Percentiles rank a stretch among this genome's conserved stretches.
Conservation (phyloP, 2,329 filamentous ascomycete genomes). For the Fusarium papillatum region DNA sequence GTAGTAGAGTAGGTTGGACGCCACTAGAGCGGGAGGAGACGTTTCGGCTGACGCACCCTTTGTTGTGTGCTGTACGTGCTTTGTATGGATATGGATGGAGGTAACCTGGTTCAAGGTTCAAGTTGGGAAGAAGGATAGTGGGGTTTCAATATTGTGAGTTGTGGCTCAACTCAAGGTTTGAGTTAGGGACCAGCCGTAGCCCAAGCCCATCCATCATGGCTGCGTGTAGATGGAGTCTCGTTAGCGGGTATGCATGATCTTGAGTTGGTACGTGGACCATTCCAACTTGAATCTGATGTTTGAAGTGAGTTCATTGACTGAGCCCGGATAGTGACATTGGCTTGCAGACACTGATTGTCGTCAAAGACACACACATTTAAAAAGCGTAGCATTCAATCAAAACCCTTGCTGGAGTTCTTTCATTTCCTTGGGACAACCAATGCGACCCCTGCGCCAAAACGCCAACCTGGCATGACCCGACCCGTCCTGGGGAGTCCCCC, state of each 20-base stretch:
- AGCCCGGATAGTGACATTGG: background rate
- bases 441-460: constrained; percentile 35
- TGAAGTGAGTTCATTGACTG: background rate
- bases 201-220: background rate
- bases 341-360: background rate
- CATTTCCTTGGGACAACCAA: constrained; percentile 31
- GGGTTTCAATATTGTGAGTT: background rate
- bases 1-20: background rate
- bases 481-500: constrained; percentile 25
- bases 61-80: background rate
- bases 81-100: background rate
- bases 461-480: constrained; percentile 32
- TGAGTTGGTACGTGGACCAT: background rate
- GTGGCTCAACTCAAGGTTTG: constrained; percentile 7
- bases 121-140: background rate
- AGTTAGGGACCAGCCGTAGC: background rate
- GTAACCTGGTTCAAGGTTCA: background rate
- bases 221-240: background rate
- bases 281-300: background rate
- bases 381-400: constrained; percentile 14
- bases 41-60: background rate
- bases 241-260: background rate
- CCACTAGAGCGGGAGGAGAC: background rate
- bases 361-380: constrained; percentile 4
- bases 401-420: constrained; percentile 22